These are phyloP conservation scores for Eucalyptus paniculata DNA, from an alignment of 345 rosid species.

Conservation along the genomic window DNA sequence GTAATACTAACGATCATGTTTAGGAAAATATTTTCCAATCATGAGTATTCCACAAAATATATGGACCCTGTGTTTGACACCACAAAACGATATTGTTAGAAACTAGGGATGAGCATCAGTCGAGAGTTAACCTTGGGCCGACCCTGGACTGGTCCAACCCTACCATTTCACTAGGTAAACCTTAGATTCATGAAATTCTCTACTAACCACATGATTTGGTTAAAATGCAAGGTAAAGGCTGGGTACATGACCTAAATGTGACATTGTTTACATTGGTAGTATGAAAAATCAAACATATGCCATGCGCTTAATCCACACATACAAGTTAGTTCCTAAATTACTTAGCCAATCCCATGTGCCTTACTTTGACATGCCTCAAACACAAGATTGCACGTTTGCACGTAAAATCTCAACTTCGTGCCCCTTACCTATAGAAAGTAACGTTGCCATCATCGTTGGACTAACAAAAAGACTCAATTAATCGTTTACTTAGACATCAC, in stretches of 20 bases:
- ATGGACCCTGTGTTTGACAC: too few species aligned
- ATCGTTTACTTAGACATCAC: background rate
- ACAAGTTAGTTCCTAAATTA: background rate
- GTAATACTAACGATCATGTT: too few species aligned
- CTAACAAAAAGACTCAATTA: background rate
- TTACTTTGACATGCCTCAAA: background rate
- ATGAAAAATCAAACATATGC: background rate
- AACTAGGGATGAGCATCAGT: too few species aligned
- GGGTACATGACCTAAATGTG: fast-evolving
- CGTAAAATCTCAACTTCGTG: background rate
- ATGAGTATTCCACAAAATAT: too few species aligned
- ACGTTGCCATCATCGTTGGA: background rate
- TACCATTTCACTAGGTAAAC: fast-evolving
- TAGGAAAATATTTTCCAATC: too few species aligned
- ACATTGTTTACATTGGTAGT: background rate
- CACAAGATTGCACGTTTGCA: background rate
- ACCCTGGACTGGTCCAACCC: fast-evolving
- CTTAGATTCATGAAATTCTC: background rate
- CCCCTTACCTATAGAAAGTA: background rate
- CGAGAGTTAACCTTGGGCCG: fast-evolving
- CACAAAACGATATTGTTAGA: too few species aligned
- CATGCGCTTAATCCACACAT: background rate
- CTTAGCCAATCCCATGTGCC: background rate
- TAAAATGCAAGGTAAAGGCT: background rate
- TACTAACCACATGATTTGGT: background rate